These are phyloP conservation scores for Beauveria brongniartii DNA, from an alignment of 2,329 filamentous ascomycete genomes.

Conservation along the genomic window DNA sequence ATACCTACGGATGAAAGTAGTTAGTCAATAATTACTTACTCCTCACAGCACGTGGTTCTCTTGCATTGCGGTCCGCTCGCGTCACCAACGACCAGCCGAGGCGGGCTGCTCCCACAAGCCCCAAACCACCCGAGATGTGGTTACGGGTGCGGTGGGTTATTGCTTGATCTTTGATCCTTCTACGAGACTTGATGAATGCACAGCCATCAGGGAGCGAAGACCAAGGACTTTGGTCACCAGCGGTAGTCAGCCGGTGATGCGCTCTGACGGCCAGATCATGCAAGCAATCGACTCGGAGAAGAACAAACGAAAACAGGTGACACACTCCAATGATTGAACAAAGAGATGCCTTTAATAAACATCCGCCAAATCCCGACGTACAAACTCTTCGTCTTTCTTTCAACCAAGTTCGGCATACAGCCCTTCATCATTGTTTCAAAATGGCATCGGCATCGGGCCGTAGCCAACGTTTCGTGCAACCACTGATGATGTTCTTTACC, in stretches of 20 bases:
- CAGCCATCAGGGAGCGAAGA: too few species aligned
- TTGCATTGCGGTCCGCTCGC: background rate
- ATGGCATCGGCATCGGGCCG: background rate
- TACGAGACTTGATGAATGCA: too few species aligned
- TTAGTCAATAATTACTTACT: background rate
- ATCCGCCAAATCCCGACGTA: too few species aligned
- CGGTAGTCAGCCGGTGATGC: background rate
- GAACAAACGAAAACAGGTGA: too few species aligned
- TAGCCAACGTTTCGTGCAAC: background rate
- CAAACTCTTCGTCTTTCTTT: too few species aligned
- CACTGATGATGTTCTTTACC: background rate
- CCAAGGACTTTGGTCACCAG: too few species aligned
- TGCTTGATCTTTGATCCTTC: background rate
- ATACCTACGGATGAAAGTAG: background rate
- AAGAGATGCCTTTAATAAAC: background rate
- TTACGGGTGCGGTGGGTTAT: background rate
- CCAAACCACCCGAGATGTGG: background rate
- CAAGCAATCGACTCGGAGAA: background rate
- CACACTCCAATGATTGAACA: background rate
- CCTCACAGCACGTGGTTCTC: background rate
- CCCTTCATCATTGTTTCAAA: too few species aligned
- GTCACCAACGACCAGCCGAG: background rate
- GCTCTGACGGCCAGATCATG: background rate
- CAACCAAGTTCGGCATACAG: too few species aligned
- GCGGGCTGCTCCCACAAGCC: background rate